phyloP scores from a whole-genome alignment of 2,329 filamentous ascomycete species.

The Lecanoromycetidae sp. region DNA sequence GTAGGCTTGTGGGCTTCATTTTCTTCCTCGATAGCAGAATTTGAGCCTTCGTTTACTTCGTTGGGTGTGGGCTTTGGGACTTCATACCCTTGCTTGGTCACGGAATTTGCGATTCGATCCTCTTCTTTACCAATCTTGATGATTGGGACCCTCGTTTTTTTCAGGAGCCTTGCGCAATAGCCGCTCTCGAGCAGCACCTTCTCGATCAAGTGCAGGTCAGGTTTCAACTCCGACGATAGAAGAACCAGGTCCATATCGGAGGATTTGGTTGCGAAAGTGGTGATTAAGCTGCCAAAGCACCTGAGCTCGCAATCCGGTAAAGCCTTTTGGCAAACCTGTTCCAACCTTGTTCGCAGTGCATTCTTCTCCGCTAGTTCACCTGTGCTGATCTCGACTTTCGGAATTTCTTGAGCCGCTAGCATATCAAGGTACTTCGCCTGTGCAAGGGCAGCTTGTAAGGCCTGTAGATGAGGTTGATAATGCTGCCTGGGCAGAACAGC shows the following conservation, averaged over 20 bases:
- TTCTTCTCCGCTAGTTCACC: conserved; percentile 60
- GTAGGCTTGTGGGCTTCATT: conserved; percentile 49
- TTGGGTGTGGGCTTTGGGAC: too few relatives aligned
- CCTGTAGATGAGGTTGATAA: conserved; percentile 11
- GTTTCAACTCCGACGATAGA: conserved; percentile 49
- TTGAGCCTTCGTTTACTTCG: conserved; percentile 65
- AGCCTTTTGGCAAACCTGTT: conserved; percentile 50
- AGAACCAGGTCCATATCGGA: conserved; percentile 85
- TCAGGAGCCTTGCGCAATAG: conserved; percentile 64
- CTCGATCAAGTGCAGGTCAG: conserved; percentile 53
- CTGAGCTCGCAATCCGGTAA: conserved; percentile 45
- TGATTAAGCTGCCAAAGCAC: conserved; percentile 71
- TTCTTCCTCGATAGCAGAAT: conserved; percentile 75
- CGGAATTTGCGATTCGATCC: conserved; percentile 48
- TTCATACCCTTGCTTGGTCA: conserved; percentile 54
- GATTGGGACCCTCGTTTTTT: conserved; percentile 70
- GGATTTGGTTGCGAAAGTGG: conserved; percentile 75
- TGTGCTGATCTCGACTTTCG: conserved; percentile 49
- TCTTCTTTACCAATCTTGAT: conserved; percentile 72
- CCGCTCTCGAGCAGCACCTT: conserved; percentile 59
- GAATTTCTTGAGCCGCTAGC: conserved; percentile 37
- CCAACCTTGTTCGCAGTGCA: conserved; percentile 51
- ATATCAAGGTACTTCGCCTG: conserved; percentile 27
- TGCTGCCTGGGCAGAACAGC: too few relatives aligned
- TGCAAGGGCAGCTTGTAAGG: neutral